Percentiles rank a stretch among this genome's conserved stretches.
These are phyloP conservation scores for Cokeromyces recurvatus DNA, from an alignment of 371 early-diverging fungal genomes.

Conservation along the genomic window DNA sequence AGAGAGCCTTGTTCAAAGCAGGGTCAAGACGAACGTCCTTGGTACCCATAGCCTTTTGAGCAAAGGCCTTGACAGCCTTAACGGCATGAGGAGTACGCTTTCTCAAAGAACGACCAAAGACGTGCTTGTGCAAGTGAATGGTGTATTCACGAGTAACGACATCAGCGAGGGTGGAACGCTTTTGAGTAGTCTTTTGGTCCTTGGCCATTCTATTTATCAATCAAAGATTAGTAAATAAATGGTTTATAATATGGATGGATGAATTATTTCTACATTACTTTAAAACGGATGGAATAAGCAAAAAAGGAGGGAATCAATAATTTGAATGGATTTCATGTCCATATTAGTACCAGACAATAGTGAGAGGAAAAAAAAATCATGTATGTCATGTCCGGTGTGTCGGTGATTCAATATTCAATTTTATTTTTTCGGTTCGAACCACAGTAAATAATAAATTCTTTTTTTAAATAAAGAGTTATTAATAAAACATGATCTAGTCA, in stretches of 20 bases:
- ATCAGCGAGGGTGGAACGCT: conserved; percentile 63
- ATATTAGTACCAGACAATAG: no score
- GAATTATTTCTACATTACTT: no score
- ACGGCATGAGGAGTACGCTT: conserved; percentile 94
- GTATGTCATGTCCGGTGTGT: no score
- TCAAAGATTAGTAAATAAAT: background rate
- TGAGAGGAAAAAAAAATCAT: no score
- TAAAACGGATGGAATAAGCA: no score
- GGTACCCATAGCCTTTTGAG: conserved; percentile 87
- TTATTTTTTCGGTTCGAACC: no score
- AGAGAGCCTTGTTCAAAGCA: conserved; percentile 76
- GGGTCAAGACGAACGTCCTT: conserved; percentile 79
- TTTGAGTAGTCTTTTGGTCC: conserved; percentile 35
- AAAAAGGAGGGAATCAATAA: no score
- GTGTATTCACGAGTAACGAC: conserved; percentile 92
- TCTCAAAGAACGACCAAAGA: conserved; percentile 85
- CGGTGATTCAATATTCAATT: no score
- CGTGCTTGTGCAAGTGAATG: conserved; percentile 91
- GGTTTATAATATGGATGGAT: conserved; percentile 16
- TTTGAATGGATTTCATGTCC: no score
- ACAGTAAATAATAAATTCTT: no score
- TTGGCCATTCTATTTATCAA: conserved; percentile 48
- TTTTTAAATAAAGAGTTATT: no score
- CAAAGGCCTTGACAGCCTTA: conserved; percentile 87
- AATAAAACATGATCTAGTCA: no score